Percentiles rank a stretch among this genome's conserved stretches.
phyloP scores from a whole-genome alignment of 352 stramenopile species.

The Thraustochytrium sp. region DNA sequence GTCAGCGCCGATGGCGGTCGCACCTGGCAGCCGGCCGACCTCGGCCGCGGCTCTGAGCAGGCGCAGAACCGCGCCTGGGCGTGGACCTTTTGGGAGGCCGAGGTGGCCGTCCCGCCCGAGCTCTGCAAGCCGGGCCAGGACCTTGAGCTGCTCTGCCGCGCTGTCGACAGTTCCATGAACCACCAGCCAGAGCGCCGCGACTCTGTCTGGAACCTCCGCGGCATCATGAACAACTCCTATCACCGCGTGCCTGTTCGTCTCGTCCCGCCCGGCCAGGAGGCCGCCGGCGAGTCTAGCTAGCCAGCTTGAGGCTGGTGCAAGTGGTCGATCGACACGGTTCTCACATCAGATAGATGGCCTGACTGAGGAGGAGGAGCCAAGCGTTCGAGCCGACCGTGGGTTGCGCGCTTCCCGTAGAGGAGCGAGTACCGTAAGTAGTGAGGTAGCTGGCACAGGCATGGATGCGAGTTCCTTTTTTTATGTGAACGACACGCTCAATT shows the following conservation, averaged over 20 bases:
- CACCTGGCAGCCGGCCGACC: conserved; percentile 80
- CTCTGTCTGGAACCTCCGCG: conserved; percentile 94
- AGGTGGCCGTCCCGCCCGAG: conserved; percentile 74
- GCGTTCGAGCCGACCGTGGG: too few species aligned
- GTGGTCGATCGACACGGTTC: too few species aligned
- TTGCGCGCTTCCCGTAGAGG: too few species aligned
- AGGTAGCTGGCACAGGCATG: too few species aligned
- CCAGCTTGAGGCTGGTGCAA: too few species aligned
- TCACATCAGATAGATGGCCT: too few species aligned
- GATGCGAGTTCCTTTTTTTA: too few species aligned
- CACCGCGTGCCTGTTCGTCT: conserved; percentile 61
- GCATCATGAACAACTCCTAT: conserved; percentile 94
- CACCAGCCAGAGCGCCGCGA: conserved; percentile 88
- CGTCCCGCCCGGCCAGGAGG: not conserved
- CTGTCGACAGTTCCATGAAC: conserved; percentile 90
- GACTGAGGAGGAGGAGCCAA: too few species aligned
- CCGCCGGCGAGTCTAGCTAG: too few species aligned
- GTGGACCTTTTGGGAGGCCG: conserved; percentile 90
- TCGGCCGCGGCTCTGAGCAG: conserved; percentile 69
- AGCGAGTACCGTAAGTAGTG: too few species aligned
- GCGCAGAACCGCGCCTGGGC: conserved; percentile 82
- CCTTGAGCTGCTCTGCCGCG: conserved; percentile 82
- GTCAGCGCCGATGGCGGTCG: conserved; percentile 85
- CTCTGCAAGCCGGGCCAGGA: conserved; percentile 49
- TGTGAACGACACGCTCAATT: too few species aligned